phyloP scores from a whole-genome alignment of 352 stramenopile genomes.

The Pythium pyrilobum region DNA sequence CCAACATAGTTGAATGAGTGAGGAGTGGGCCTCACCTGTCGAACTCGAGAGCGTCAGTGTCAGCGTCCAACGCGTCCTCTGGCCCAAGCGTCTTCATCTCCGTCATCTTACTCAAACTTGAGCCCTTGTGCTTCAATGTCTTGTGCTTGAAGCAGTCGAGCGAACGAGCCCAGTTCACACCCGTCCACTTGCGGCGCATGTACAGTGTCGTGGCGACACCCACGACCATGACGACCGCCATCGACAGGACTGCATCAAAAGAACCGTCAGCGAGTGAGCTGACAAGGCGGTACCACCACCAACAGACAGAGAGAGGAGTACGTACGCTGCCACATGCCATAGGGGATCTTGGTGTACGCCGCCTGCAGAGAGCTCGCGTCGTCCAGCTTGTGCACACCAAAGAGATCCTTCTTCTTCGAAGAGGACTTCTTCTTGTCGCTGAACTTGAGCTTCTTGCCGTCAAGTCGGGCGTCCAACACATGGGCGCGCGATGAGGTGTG shows the following conservation, averaged over 20 bases:
- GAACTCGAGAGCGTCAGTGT: slow-evolving; percentile 11
- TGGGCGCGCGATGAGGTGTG: slow-evolving; percentile 56
- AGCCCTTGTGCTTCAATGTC: slow-evolving; percentile 10
- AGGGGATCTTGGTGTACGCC: slow-evolving; percentile 35
- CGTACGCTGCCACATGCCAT: slow-evolving; percentile 51
- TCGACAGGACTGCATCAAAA: slow-evolving; percentile 33
- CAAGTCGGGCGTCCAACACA: slow-evolving; percentile 37
- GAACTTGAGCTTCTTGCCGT: slow-evolving; percentile 28
- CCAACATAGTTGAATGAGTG: too few species aligned
- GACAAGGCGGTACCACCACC: background rate
- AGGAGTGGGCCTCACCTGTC: slow-evolving; percentile 3
- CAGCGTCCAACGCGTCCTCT: background rate
- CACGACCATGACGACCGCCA: slow-evolving; percentile 43
- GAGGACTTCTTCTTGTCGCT: slow-evolving; percentile 18
- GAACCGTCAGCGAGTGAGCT: background rate
- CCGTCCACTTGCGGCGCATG: slow-evolving; percentile 38
- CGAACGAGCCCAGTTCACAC: slow-evolving; percentile 13
- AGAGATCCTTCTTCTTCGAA: slow-evolving; percentile 21
- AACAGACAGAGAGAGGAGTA: background rate
- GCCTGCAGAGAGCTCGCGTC: slow-evolving; percentile 18
- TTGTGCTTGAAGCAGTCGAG: slow-evolving; percentile 9
- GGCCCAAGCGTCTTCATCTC: background rate
- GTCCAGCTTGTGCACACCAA: slow-evolving; percentile 22
- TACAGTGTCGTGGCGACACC: slow-evolving; percentile 45
- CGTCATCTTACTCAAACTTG: background rate